Evolutionary conservation across 108 stramenopile genomes (phyloP), one percentile per base, ranked within the genome.

Genomic region (Cyclostephanos tholiformis): DNA sequence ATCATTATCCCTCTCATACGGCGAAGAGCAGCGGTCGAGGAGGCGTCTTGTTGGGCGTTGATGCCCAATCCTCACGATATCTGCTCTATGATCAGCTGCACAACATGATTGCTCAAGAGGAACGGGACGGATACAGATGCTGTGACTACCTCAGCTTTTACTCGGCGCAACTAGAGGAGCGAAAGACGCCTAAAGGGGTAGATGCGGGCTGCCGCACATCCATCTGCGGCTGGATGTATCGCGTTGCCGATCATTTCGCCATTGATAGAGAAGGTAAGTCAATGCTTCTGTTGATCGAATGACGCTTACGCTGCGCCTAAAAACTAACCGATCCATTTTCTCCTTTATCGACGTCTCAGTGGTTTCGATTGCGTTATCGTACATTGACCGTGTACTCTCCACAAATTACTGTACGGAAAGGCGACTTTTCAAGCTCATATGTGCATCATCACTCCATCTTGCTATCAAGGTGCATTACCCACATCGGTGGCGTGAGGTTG

Each of bases 151-250:
- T 80, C 17, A 38, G 39, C 3, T 70, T 56, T 67, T 73, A 80
- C 48, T 44, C 51, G 20, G 14, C 23, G 36, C 23, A 36, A 35
- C 25, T 19, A 23, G 59, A 60, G 22, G 32, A 43, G 46, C 64
- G 53, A 26, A 56, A 56, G 57, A 22, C 44, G 48, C 43, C 39
- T 25, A 75, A 61, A 14, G 59, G 26, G 16, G 82, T 89, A 32
- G 89, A 87, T 35, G 85, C 81, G 65, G 35, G 71, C 12, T 89
- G 91, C 83, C 86, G 91, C 43, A 83, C 87, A 55, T 88, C 86
- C 36, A 92, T 95, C 25, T 91, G 87, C 66, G 90, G 91, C 67
- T 95, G 93, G 93, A 85, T 86, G 64, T 95, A 89, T 67, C 87
- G 87, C 16, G 89, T 95, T 11, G 80, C 92, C 19, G 94, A 95